A percentile compares a stretch with the other conserved stretches of the same genome.
These are phyloP conservation scores for Polyporus tsugae DNA, from an alignment of 1,284 basidiomycete genomes.

Conservation along the genomic window DNA sequence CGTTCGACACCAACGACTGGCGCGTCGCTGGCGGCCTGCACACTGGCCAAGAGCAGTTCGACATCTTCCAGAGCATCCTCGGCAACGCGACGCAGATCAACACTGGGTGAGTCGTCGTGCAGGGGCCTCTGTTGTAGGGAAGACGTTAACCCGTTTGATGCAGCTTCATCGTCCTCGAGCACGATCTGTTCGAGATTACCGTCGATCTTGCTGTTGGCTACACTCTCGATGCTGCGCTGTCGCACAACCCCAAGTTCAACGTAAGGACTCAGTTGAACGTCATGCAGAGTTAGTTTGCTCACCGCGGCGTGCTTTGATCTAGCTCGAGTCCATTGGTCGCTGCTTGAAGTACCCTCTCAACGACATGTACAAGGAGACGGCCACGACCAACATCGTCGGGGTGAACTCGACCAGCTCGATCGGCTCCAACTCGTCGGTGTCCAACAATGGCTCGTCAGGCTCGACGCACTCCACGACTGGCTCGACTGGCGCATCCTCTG, in stretches of 20 bases:
- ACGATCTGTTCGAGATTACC: constrained; percentile 86
- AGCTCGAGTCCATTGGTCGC: constrained; percentile 73
- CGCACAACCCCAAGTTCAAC: constrained; percentile 65
- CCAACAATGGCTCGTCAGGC: constrained; percentile 15
- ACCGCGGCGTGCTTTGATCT: neutral
- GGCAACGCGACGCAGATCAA: constrained; percentile 63
- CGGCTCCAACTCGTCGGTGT: constrained; percentile 17
- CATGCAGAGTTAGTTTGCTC: neutral
- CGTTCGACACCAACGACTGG: constrained; percentile 93
- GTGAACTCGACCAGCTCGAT: constrained; percentile 44
- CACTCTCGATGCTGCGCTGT: constrained; percentile 76
- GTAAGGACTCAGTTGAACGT: constrained; percentile 44
- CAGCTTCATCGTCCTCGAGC: constrained; percentile 91
- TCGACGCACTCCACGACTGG: neutral
- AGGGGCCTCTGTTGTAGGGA: neutral
- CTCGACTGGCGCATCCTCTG: neutral
- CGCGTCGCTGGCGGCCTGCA: constrained; percentile 78
- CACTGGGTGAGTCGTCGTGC: constrained; percentile 54
- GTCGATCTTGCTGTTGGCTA: constrained; percentile 91
- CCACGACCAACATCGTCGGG: constrained; percentile 53
- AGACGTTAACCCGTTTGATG: constrained; percentile 37
- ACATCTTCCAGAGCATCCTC: constrained; percentile 69
- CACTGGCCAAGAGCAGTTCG: constrained; percentile 61
- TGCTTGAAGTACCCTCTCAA: constrained; percentile 62
- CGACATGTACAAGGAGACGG: constrained; percentile 74